These are phyloP conservation scores for Candida silvicultrix DNA, from an alignment of 805 yeast species.

Conservation along the genomic window DNA sequence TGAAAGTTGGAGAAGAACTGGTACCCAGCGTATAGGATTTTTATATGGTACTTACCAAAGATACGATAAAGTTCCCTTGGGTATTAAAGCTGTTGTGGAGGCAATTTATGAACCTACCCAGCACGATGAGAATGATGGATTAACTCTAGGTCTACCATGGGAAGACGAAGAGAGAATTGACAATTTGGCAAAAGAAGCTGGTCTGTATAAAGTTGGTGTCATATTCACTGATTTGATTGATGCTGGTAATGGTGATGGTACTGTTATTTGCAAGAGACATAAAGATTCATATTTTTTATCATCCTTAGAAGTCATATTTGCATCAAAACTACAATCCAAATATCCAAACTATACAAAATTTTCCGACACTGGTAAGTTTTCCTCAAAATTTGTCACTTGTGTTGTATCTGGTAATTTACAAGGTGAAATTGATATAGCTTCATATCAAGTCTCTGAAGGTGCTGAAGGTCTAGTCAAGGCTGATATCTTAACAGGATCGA, in stretches of 20 bases:
- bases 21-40: constrained; percentile 80
- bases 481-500: constrained; percentile 78
- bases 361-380: constrained; percentile 57
- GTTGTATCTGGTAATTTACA: constrained; percentile 82
- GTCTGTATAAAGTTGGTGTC: constrained; percentile 69
- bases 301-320: constrained; percentile 79
- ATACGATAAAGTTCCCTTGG: constrained; percentile 83
- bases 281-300: constrained; percentile 85
- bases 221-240: constrained; percentile 88
- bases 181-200: constrained; percentile 48
- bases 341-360: constrained; percentile 60
- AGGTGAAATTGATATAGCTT: constrained; percentile 85
- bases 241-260: constrained; percentile 79
- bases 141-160: constrained; percentile 51
- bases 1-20: constrained; percentile 87
- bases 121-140: constrained; percentile 77
- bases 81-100: constrained; percentile 89
- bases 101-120: constrained; percentile 95
- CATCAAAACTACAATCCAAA: constrained; percentile 68
- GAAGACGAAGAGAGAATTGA: constrained; percentile 50
- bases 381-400: constrained; percentile 92
- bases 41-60: constrained; percentile 76
- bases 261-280: constrained; percentile 90
- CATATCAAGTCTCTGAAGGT: constrained; percentile 82
- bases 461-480: constrained; percentile 89